A percentile compares a stretch with the other conserved stretches of the same genome.
Evolutionary conservation across 148 eudicot species (phyloP).

Genomic region (Polygonum aviculare): DNA sequence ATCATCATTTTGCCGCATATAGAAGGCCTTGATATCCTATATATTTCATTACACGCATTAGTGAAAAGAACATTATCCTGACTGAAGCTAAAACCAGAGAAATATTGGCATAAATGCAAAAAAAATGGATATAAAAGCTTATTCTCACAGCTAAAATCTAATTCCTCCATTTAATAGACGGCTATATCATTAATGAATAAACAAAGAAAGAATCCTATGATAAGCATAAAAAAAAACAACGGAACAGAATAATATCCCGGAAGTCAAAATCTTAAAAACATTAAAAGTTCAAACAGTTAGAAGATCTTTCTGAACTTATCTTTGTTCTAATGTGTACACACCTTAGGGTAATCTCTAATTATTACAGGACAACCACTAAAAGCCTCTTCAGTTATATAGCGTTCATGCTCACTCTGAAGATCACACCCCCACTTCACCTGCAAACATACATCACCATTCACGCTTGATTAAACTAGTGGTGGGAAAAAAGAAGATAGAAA

Average conservation of each 20-base stretch:
- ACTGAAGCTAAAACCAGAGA: neutral
- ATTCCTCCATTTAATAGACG: neutral
- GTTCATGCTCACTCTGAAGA: slow-evolving; percentile 98
- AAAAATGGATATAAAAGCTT: neutral
- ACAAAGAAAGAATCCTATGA: neutral
- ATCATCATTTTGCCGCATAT: slow-evolving; percentile 95
- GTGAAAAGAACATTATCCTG: neutral
- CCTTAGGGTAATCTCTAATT: slow-evolving; percentile 97
- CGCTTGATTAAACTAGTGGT: neutral
- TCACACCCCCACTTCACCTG: slow-evolving; percentile 98
- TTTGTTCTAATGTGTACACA: slow-evolving; percentile 17
- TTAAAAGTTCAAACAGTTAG: neutral
- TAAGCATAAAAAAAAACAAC: neutral
- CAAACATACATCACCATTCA: slow-evolving; percentile 13
- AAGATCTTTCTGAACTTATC: neutral
- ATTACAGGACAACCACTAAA: slow-evolving; percentile 95
- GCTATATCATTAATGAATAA: neutral
- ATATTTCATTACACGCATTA: slow-evolving; percentile 11
- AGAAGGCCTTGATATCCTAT: slow-evolving; percentile 96
- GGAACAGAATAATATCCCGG: neutral
- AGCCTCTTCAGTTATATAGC: slow-evolving; percentile 84
- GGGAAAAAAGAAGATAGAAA: neutral
- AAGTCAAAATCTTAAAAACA: neutral
- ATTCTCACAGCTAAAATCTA: neutral
- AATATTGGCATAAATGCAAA: neutral